A percentile compares a stretch with the other conserved stretches of the same genome.
phyloP scores from a whole-genome alignment of 495 filamentous ascomycete species.

The Halenospora varia region DNA sequence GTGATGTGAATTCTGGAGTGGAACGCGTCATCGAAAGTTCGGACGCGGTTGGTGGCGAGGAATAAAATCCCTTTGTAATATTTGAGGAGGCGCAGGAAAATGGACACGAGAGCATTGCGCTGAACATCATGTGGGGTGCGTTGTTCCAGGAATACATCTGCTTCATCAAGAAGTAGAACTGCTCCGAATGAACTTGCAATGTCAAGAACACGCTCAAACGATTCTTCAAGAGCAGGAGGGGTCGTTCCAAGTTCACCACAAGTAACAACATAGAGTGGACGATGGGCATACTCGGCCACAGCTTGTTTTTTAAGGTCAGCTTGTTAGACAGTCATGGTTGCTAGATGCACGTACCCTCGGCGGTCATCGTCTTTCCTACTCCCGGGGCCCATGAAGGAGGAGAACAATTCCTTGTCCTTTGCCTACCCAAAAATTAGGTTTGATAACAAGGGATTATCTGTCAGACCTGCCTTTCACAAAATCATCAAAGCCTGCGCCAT shows the following conservation, averaged over 20 bases:
- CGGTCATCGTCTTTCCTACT: constrained; percentile 53
- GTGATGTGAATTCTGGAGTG: constrained; percentile 1
- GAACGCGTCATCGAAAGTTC: constrained; percentile 1
- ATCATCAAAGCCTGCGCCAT: not conserved
- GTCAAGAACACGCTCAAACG: not conserved
- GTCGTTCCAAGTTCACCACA: not conserved
- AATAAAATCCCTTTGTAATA: not conserved
- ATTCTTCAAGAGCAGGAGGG: constrained; percentile 34
- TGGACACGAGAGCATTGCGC: not conserved
- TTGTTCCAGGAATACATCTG: not conserved
- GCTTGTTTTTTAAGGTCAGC: not conserved
- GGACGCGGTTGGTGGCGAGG: not conserved
- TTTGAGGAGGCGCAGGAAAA: not conserved
- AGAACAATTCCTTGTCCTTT: not conserved
- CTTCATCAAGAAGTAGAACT: not conserved
- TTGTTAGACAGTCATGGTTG: not conserved
- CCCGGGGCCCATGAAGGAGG: constrained; percentile 41
- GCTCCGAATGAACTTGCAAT: constrained; percentile 1
- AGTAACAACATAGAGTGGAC: not conserved
- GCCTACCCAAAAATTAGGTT: not conserved
- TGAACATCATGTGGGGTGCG: not conserved
- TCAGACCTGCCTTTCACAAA: not conserved
- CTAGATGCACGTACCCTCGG: constrained; percentile 25
- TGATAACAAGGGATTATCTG: not conserved
- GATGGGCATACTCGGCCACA: not conserved